These are phyloP conservation scores for Lotmaria passim DNA, from an alignment of 208 protist species.

Conservation along the genomic window DNA sequence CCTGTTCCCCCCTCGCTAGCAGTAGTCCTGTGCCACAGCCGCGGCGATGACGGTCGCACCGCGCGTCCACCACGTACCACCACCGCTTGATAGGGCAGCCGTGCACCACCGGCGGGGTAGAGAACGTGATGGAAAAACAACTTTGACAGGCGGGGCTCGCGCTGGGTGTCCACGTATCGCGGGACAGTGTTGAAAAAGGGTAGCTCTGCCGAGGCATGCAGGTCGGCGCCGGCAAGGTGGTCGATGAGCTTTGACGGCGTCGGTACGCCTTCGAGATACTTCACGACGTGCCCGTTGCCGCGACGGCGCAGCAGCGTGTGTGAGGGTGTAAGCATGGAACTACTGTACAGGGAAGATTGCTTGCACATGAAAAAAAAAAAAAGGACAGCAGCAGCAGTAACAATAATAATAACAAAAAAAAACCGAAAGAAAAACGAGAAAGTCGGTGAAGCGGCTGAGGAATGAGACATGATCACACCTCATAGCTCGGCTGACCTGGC, in stretches of 20 bases:
- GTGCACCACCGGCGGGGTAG: constrained; percentile 72
- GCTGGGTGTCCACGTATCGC: constrained; percentile 58
- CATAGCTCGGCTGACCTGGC: too few relatives aligned
- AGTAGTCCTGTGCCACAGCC: constrained; percentile 3
- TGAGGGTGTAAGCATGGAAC: constrained; percentile 24
- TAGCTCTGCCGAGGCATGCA: constrained; percentile 37
- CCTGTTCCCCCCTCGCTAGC: background rate
- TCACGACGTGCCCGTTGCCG: constrained; percentile 56
- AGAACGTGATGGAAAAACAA: constrained; percentile 86
- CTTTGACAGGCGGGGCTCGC: constrained; percentile 67
- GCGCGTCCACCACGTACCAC: constrained; percentile 67
- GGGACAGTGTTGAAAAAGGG: constrained; percentile 70
- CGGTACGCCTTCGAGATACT: constrained; percentile 81
- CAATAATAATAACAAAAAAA: constrained; percentile 2
- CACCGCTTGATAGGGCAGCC: constrained; percentile 70
- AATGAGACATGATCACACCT: too few relatives aligned
- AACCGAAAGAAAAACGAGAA: too few relatives aligned
- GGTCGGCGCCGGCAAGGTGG: constrained; percentile 79
- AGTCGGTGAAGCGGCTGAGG: too few relatives aligned
- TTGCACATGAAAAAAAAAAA: background rate
- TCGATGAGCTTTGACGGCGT: constrained; percentile 62
- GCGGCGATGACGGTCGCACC: constrained; percentile 30
- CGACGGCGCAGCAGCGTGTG: constrained; percentile 30
- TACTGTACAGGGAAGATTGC: too few relatives aligned
- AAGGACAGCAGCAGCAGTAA: background rate